phyloP scores from a whole-genome alignment of 1,139 yeast species.

The Kodamaea plutei region DNA sequence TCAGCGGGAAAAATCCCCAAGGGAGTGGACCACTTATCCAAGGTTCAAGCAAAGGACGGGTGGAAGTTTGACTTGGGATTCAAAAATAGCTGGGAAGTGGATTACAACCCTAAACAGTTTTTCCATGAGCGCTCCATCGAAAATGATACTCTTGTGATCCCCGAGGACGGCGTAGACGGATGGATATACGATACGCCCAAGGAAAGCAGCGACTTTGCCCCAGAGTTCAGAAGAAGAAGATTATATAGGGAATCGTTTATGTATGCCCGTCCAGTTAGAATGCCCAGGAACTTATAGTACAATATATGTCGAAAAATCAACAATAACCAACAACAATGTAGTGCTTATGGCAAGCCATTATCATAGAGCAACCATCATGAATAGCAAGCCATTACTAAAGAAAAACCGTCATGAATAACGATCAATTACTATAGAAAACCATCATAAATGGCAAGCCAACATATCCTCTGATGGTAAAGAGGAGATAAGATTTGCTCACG shows the following conservation, averaged over 20 bases:
- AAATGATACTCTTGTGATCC: conserved; percentile 12
- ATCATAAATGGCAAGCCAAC: no score
- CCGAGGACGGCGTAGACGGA: conserved; percentile 16
- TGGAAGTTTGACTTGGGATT: conserved; percentile 65
- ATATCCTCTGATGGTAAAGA: no score
- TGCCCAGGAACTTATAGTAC: no score
- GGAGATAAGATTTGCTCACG: no score
- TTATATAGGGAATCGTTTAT: conserved; percentile 47
- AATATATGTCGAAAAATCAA: no score
- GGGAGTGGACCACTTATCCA: conserved; percentile 55
- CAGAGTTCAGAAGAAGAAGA: conserved; percentile 53
- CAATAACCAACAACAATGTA: no score
- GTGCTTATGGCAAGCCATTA: no score
- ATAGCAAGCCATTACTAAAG: no score
- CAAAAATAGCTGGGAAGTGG: conserved; percentile 66
- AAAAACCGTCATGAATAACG: no score
- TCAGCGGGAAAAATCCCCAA: conserved; percentile 57
- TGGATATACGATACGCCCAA: conserved; percentile 32
- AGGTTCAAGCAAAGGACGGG: conserved; percentile 62
- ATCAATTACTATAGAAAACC: no score
- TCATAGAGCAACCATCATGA: no score
- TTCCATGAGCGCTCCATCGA: conserved; percentile 41
- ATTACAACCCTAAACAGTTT: conserved; percentile 51
- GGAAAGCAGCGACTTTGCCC: conserved; percentile 23
- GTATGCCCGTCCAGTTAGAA: conserved; percentile 22